phyloP scores from a whole-genome alignment of 1,284 basidiomycete species.

The Cryptococcus sp. region DNA sequence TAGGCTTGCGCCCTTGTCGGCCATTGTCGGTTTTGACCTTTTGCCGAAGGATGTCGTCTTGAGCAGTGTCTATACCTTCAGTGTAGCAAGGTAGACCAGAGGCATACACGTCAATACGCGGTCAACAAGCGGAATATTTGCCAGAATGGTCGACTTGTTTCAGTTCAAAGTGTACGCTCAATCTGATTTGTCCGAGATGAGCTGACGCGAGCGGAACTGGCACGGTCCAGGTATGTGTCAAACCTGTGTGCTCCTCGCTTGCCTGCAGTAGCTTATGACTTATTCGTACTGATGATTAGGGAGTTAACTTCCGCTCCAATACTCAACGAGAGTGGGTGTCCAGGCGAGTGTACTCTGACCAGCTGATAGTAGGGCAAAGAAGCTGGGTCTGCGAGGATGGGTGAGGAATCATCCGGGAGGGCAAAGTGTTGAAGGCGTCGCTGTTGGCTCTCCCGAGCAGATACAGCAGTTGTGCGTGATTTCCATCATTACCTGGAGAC shows the following conservation, averaged over 20 bases:
- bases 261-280: background rate
- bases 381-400: slow-evolving; percentile 38
- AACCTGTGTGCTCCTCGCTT: background rate
- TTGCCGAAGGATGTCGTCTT: too few relatives aligned
- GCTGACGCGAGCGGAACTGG: slow-evolving; percentile 25
- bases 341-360: background rate
- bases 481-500: slow-evolving; percentile 1
- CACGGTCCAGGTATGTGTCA: slow-evolving; percentile 29
- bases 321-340: slow-evolving; percentile 34
- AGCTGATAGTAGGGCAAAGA: slow-evolving; percentile 22
- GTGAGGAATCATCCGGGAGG: slow-evolving; percentile 38
- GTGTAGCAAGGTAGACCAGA: too few relatives aligned
- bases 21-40: too few relatives aligned
- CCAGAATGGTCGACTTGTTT: slow-evolving; percentile 19
- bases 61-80: too few relatives aligned
- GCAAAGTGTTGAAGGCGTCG: slow-evolving; percentile 40
- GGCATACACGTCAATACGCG: too few relatives aligned
- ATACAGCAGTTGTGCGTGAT: slow-evolving; percentile 31
- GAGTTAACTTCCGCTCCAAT: slow-evolving; percentile 35
- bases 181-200: background rate
- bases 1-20: too few relatives aligned
- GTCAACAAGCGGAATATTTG: background rate
- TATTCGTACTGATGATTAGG: slow-evolving; percentile 12
- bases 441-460: slow-evolving; percentile 29
- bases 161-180: slow-evolving; percentile 41